Conservation (phyloP, 805 yeast species). For the Ascoidea tarda region DNA sequence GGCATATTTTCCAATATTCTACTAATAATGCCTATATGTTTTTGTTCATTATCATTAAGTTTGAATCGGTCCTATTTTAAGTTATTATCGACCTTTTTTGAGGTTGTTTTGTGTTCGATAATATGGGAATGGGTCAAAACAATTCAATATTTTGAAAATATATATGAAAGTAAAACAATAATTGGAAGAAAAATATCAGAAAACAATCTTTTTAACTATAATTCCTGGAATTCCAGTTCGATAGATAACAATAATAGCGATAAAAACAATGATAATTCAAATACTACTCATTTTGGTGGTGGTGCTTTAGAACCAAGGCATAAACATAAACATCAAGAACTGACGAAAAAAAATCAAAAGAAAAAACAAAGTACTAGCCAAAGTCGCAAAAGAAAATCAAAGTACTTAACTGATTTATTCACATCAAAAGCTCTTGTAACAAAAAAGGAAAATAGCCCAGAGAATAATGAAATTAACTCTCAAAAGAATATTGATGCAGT, state of each 20-base stretch:
- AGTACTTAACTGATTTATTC: no score
- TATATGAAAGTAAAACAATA: conserved; percentile 5
- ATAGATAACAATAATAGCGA: neutral
- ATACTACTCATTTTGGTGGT: no score
- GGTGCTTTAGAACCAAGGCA: no score
- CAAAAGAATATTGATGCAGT: no score
- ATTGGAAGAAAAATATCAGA: conserved; percentile 4
- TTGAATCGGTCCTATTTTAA: conserved; percentile 5
- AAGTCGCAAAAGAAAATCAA: no score
- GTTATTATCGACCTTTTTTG: conserved; percentile 5
- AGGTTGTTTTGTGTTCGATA: conserved; percentile 5
- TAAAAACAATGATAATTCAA: neutral
- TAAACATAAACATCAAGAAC: no score
- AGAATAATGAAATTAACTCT: no score
- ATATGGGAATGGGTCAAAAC: conserved; percentile 8
- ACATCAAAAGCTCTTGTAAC: no score
- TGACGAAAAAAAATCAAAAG: no score
- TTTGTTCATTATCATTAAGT: conserved; percentile 2
- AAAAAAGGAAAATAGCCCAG: no score
- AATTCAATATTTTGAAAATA: conserved; percentile 3
- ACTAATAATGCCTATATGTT: conserved; percentile 6
- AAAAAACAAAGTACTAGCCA: no score
- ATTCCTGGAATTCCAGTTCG: neutral
- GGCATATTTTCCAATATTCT: conserved; percentile 2
- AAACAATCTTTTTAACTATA: neutral